Conservation (phyloP, 139 green algal genomes). For the Picochlorum costavermella region DNA sequence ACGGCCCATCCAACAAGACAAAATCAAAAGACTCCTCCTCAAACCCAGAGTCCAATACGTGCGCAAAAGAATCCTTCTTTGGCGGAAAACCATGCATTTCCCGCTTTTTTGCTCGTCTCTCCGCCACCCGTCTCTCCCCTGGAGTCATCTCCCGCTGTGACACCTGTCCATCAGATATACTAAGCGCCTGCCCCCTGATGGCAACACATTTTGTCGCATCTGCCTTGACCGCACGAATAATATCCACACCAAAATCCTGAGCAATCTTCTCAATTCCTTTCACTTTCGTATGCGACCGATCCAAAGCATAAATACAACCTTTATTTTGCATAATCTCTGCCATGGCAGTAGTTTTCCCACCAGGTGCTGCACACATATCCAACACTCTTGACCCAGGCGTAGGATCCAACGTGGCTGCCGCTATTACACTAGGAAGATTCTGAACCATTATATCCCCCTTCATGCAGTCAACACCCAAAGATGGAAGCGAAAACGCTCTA, state of each 20-base stretch:
- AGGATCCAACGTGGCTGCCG: conserved; percentile 34
- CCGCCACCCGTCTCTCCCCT: neutral
- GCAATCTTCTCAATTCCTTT: conserved; percentile 38
- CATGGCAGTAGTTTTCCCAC: conserved; percentile 84
- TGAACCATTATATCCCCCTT: conserved; percentile 59
- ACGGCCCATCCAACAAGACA: conserved; percentile 86
- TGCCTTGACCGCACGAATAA: conserved; percentile 59
- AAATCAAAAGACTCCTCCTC: conserved; percentile 60
- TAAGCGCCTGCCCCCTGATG: neutral
- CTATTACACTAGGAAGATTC: conserved; percentile 65
- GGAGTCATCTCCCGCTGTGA: conserved; percentile 2
- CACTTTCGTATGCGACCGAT: conserved; percentile 77
- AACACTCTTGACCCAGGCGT: conserved; percentile 46
- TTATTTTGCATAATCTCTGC: conserved; percentile 70
- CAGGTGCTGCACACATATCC: conserved; percentile 82
- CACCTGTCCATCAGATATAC: neutral
- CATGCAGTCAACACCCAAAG: conserved; percentile 39
- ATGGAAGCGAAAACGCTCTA: conserved; percentile 43
- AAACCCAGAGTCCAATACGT: conserved; percentile 30
- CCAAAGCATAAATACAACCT: conserved; percentile 68
- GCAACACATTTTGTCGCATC: conserved; percentile 49
- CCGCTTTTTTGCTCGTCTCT: conserved; percentile 19
- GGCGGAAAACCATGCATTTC: neutral
- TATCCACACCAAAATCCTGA: conserved; percentile 54
- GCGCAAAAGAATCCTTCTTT: neutral